phyloP scores from a whole-genome alignment of 176 grass and related monocot species.

The Panicum miliaceum region DNA sequence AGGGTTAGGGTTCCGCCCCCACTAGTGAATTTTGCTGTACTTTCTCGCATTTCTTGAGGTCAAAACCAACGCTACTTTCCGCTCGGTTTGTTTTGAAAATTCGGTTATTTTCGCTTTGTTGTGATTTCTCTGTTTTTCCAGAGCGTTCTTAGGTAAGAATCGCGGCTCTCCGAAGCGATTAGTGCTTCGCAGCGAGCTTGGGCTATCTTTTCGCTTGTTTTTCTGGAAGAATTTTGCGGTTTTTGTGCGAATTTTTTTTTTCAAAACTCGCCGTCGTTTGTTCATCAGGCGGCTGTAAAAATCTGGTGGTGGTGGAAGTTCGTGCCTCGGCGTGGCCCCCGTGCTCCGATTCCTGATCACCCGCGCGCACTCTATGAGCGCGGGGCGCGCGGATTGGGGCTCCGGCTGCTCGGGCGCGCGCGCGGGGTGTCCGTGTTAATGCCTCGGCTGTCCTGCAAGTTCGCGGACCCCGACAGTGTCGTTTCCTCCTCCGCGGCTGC shows the following conservation, averaged over 20 bases:
- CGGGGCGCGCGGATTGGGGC: background rate
- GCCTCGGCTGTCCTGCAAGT: conserved; percentile 50
- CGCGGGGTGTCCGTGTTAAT: conserved; percentile 45
- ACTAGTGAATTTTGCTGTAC: background rate
- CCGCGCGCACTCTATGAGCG: conserved; percentile 10
- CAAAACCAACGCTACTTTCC: background rate
- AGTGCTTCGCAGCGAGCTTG: background rate
- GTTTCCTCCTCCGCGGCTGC: conserved; percentile 11
- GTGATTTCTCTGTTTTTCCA: background rate
- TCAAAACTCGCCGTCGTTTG: background rate
- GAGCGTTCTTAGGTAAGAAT: background rate
- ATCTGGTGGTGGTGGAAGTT: background rate
- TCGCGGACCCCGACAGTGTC: conserved; percentile 37
- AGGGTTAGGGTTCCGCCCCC: conserved; percentile 38
- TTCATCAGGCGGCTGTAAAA: background rate
- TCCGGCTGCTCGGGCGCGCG: background rate
- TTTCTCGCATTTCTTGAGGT: background rate
- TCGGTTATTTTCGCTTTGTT: background rate
- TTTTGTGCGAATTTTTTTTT: background rate
- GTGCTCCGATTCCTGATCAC: conserved; percentile 10
- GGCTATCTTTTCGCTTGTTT: background rate
- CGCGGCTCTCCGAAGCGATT: background rate
- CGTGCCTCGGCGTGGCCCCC: background rate
- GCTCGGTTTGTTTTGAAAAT: background rate
- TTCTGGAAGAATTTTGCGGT: background rate